phyloP scores from a whole-genome alignment of 257 asterid genomes.

The Solanum pennellii region DNA sequence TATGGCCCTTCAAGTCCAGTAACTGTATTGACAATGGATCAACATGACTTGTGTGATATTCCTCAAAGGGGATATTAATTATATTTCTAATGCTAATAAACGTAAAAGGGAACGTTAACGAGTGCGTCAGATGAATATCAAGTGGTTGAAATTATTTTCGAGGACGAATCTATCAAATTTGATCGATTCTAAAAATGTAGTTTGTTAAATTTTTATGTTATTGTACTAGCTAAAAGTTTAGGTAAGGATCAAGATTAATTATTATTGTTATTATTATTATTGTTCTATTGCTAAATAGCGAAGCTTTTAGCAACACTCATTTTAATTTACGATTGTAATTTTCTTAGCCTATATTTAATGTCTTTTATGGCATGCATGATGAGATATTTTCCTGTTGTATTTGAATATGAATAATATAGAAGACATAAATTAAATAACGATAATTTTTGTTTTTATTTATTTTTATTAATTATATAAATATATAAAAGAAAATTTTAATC shows the following conservation, averaged over 20 bases:
- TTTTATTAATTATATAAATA: no score
- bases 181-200: background rate
- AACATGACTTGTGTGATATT: background rate
- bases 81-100: slow-evolving; percentile 14
- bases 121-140: background rate
- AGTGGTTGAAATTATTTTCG: background rate
- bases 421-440: no score
- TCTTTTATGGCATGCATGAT: background rate
- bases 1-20: slow-evolving; percentile 53
- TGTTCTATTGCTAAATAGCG: background rate
- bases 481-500: no score
- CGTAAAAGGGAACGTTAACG: slow-evolving; percentile 24
- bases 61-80: background rate
- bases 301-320: background rate
- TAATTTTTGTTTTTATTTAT: no score
- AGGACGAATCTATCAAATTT: background rate
- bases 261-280: no score
- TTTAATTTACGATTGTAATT: background rate
- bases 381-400: no score
- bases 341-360: background rate
- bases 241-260: background rate
- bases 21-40: slow-evolving; percentile 36
- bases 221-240: background rate
- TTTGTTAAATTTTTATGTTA: background rate
- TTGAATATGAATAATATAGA: no score